These are phyloP conservation scores for Zychaea mexicana DNA, from an alignment of 371 early-diverging fungal genomes.

Conservation along the genomic window DNA sequence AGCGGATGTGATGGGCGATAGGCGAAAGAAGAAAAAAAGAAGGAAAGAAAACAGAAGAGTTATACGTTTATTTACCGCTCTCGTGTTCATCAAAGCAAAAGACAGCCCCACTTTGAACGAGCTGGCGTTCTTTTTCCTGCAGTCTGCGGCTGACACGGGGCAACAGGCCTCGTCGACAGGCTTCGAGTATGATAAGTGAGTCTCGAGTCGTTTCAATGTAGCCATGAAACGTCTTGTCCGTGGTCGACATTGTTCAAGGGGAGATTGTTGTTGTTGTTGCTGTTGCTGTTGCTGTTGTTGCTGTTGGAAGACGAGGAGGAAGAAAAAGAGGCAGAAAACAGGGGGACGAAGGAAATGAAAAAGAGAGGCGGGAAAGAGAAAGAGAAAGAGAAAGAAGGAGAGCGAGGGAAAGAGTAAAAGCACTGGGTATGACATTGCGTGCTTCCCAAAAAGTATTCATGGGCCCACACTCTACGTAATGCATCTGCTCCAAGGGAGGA, in stretches of 20 bases:
- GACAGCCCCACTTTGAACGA: slow-evolving; percentile 64
- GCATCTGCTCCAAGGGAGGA: neutral
- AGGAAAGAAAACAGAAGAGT: neutral
- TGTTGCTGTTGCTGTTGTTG: too few relatives aligned
- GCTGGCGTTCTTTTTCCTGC: slow-evolving; percentile 59
- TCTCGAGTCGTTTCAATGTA: slow-evolving; percentile 61
- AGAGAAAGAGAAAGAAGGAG: slow-evolving; percentile 1
- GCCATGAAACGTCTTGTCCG: slow-evolving; percentile 47
- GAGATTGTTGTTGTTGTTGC: too few relatives aligned
- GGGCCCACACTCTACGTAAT: slow-evolving; percentile 1
- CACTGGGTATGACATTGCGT: neutral
- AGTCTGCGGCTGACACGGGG: slow-evolving; percentile 63
- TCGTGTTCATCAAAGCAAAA: slow-evolving; percentile 75
- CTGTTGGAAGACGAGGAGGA: too few relatives aligned
- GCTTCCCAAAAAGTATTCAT: neutral
- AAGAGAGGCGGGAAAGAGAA: neutral
- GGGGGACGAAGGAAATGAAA: neutral
- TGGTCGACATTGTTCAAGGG: slow-evolving; percentile 9
- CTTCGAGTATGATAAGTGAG: slow-evolving; percentile 70
- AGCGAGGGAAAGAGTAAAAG: neutral
- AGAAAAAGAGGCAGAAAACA: neutral
- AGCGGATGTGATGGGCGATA: neutral
- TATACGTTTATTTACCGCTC: slow-evolving; percentile 31
- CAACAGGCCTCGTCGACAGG: slow-evolving; percentile 56
- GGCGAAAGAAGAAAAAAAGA: neutral